Conservation (phyloP, 352 stramenopile species). For the Globisporangium sylvaticum region DNA sequence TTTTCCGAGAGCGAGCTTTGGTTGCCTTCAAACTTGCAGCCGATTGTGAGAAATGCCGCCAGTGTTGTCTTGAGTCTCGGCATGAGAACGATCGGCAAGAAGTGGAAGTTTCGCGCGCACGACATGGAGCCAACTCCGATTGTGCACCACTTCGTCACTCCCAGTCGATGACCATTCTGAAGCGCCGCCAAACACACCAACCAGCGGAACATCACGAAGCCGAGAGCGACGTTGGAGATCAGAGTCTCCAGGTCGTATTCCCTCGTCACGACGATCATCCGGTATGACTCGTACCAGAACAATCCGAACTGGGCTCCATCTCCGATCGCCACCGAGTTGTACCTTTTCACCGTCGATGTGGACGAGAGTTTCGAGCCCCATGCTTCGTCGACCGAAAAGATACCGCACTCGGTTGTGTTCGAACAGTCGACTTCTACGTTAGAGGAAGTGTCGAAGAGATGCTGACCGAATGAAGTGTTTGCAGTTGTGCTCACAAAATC, state of each 20-base stretch:
- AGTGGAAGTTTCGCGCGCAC: conserved; percentile 20
- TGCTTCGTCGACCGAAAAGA: not conserved
- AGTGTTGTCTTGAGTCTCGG: conserved; percentile 17
- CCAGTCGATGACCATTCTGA: conserved; percentile 11
- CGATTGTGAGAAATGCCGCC: conserved; percentile 15
- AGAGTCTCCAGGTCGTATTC: conserved; percentile 31
- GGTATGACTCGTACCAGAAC: conserved; percentile 6
- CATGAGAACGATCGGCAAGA: conserved; percentile 20
- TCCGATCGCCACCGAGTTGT: conserved; percentile 16
- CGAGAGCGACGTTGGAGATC: conserved; percentile 27
- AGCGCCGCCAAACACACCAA: conserved; percentile 22
- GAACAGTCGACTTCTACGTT: conserved; percentile 19
- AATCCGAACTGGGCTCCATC: conserved; percentile 22
- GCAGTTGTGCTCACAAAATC: conserved; percentile 22
- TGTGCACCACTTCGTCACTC: conserved; percentile 8
- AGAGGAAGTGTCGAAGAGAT: conserved; percentile 18
- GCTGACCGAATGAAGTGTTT: conserved; percentile 11
- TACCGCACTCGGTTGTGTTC: not conserved
- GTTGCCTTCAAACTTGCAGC: conserved; percentile 18
- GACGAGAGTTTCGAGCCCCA: conserved; percentile 15
- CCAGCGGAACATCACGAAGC: conserved; percentile 28
- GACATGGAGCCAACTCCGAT: conserved; percentile 18
- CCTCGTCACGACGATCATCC: conserved; percentile 14
- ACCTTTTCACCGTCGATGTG: conserved; percentile 10
- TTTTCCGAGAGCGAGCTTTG: conserved; percentile 15